Evolutionary conservation across 2,329 filamentous ascomycete genomes (phyloP).

Genomic region (Fusarium nurragi): DNA sequence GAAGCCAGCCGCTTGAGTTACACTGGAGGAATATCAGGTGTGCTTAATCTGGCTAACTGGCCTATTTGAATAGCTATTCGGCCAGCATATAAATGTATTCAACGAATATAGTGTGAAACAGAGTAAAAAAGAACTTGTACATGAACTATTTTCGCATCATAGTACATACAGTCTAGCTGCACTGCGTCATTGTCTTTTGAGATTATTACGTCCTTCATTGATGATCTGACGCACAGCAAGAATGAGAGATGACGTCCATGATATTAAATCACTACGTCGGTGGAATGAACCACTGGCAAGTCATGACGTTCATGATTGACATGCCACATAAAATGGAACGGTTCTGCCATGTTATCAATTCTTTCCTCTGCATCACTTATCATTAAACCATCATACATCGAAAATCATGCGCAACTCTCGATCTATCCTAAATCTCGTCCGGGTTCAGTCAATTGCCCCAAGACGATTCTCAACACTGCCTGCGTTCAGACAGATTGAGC

Average conservation of each 20-base stretch:
- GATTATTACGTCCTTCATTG: background rate
- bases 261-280: background rate
- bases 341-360: rapidly evolving
- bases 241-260: background rate
- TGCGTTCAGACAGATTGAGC: constrained; percentile 3
- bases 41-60: background rate
- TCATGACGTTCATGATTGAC: background rate
- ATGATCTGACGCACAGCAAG: background rate
- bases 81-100: background rate
- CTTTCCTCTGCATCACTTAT: too few relatives aligned
- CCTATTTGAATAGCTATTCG: background rate
- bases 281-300: background rate
- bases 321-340: background rate
- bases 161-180: too few relatives aligned
- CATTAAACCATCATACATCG: background rate
- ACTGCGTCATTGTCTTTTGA: background rate
- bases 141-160: background rate
- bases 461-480: constrained; percentile 5
- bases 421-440: background rate
- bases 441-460: background rate
- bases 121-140: background rate
- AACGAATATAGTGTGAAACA: background rate
- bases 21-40: background rate
- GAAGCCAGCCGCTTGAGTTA: background rate
- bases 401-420: background rate